phyloP scores from a whole-genome alignment of 1,139 yeast species.

The Dujonia santamariae region DNA sequence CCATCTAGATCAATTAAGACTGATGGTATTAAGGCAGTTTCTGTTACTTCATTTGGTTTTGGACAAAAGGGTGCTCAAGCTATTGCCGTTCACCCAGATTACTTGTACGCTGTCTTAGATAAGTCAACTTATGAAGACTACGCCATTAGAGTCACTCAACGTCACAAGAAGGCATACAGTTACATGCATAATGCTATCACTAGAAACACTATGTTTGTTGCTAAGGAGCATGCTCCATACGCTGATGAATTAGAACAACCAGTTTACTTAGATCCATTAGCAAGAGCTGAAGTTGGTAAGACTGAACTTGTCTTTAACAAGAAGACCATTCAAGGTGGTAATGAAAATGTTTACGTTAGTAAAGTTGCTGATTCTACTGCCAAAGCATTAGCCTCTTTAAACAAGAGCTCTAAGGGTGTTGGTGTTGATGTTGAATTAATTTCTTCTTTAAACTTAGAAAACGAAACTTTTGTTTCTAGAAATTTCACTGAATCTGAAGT shows the following conservation, averaged over 20 bases:
- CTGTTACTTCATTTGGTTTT: conserved; percentile 96
- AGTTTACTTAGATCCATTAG: conserved; percentile 95
- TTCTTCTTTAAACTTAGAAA: conserved; percentile 73
- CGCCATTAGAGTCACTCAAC: conserved; percentile 64
- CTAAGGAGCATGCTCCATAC: conserved; percentile 94
- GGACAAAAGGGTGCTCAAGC: conserved; percentile 99
- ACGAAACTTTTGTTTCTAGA: conserved; percentile 86
- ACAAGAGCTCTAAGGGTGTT: conserved; percentile 63
- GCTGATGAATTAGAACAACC: conserved; percentile 78
- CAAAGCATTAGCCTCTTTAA: conserved; percentile 46
- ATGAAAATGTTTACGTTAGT: conserved; percentile 28
- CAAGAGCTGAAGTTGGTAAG: conserved; percentile 64
- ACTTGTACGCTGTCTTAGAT: conserved; percentile 81
- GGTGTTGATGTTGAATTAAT: conserved; percentile 97
- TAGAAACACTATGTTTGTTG: conserved; percentile 86
- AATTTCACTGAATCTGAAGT: conserved; percentile 85
- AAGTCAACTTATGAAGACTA: conserved; percentile 67
- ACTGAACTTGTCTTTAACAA: conserved; percentile 48
- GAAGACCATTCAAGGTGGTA: conserved; percentile 35
- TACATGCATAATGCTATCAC: conserved; percentile 96
- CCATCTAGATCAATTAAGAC: conserved; percentile 94
- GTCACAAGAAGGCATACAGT: conserved; percentile 90
- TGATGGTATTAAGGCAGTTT: conserved; percentile 96
- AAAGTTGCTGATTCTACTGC: conserved; percentile 42
- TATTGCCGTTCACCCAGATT: conserved; percentile 87